Percentiles rank a stretch among this genome's conserved stretches.
Evolutionary conservation across 176 grass and related monocot species (phyloP).

Genomic region (Avena sativa): DNA sequence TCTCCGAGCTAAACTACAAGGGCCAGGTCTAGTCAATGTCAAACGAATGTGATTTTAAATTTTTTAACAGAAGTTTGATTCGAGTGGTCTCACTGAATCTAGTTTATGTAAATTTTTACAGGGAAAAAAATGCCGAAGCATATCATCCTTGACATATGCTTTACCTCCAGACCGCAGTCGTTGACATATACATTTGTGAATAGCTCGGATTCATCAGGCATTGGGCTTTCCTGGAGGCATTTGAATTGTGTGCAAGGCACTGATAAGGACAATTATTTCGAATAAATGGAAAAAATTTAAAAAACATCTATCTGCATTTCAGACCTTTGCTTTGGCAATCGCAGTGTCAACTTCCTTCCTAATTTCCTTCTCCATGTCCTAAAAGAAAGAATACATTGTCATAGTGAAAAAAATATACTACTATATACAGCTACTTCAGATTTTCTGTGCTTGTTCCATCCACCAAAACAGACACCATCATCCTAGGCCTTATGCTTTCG

Average conservation of each 20-base stretch:
- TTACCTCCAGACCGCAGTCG: conserved; percentile 82
- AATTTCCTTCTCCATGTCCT: conserved; percentile 85
- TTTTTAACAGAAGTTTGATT: not conserved
- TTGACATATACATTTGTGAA: conserved; percentile 87
- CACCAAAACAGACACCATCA: conserved; percentile 2
- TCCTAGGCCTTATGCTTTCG: not conserved
- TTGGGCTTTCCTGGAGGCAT: conserved; percentile 67
- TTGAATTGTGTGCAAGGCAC: conserved; percentile 12
- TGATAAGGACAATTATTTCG: conserved; percentile 18
- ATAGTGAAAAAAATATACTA: conserved; percentile 20
- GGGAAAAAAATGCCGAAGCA: too few relatives aligned
- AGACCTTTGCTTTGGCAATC: conserved; percentile 87
- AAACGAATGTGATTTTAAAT: not conserved
- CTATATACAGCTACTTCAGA: not conserved
- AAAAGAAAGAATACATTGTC: conserved; percentile 1
- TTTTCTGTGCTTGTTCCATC: not conserved
- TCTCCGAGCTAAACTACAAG: not conserved
- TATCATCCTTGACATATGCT: too few relatives aligned
- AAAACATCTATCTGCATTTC: conserved; percentile 10
- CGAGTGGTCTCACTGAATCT: not conserved
- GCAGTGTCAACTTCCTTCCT: conserved; percentile 86
- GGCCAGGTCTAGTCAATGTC: not conserved
- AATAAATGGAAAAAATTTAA: not conserved
- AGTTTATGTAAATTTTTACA: not conserved
- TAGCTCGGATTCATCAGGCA: conserved; percentile 82